Percentiles rank a stretch among this genome's conserved stretches.
These are phyloP conservation scores for Perkinsus marinus DNA, from an alignment of 169 alveolate species.

Conservation along the genomic window DNA sequence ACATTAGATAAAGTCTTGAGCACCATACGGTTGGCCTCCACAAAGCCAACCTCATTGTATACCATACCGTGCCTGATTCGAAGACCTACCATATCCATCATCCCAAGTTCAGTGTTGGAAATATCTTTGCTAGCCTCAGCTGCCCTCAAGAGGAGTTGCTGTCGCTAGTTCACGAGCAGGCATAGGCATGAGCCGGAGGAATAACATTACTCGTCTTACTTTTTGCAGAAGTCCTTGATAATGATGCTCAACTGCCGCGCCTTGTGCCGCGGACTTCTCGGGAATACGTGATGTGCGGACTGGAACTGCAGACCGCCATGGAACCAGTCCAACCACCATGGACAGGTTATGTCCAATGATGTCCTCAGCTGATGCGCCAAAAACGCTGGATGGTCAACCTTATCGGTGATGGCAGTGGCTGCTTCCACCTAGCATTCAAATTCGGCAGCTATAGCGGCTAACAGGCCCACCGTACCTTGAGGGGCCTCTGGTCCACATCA, in stretches of 20 bases:
- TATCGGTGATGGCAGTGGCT: neutral
- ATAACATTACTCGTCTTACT: too few relatives aligned
- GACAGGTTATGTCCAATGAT: neutral
- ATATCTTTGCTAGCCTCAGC: too few relatives aligned
- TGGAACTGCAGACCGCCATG: slow-evolving; percentile 14
- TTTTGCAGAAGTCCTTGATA: neutral
- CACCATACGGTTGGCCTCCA: neutral
- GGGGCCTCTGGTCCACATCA: neutral
- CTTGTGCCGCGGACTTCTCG: slow-evolving; percentile 5
- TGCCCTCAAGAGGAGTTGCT: too few relatives aligned
- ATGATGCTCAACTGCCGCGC: neutral
- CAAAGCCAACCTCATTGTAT: neutral
- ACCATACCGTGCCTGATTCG: neutral
- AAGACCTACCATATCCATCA: too few relatives aligned
- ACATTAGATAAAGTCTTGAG: neutral
- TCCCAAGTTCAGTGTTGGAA: too few relatives aligned
- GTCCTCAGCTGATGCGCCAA: neutral
- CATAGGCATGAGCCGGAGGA: too few relatives aligned
- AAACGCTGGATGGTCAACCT: neutral
- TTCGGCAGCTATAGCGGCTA: neutral
- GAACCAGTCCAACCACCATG: slow-evolving; percentile 13
- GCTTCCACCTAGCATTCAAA: neutral
- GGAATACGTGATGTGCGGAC: slow-evolving; percentile 5
- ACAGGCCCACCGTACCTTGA: neutral
- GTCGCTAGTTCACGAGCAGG: too few relatives aligned